Base-by-base conservation (phyloP, 2,329 filamentous ascomycete species). In the Rosellinia necatrix region DNA sequence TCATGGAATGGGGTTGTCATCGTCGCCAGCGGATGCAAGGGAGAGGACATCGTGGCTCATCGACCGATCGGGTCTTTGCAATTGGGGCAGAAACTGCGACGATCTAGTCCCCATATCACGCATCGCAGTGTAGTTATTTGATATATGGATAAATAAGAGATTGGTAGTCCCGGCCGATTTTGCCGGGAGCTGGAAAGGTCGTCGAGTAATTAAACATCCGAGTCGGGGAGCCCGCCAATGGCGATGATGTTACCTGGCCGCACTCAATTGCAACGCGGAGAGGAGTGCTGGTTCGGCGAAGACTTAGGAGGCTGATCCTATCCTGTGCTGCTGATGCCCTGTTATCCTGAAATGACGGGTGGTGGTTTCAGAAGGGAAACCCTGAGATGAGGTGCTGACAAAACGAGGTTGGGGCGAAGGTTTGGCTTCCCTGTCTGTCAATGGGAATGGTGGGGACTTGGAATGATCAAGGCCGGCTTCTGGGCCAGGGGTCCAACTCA, bases 111-210 rank as follows among this genome's bases (percentile, higher is more conserved):
- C 17, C 27, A 40, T 24, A 30, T 47, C 52, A 59, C 37, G 49
- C 35, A 49, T 42, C 34, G 53, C 25, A 29, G 49, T 41, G 49
- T 58, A 53, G 32, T 58, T 50, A 53, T 38, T 58, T 50, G 44
- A 58, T 58, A 60, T 60, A 40, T 60, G 58, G 55, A 58, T 60
- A 60, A 60, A 60, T 58, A 27, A 49, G 37, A 47, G 17, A 6
- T 21, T 54, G 41, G 40, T 42, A 53, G 35, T 55, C 30, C 58
- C 54, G 54, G 58, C 42, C 50, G 46, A 60, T 60, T 60, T 60
- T 60, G 54, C 58, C 58, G 58, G 58, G 25, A 44, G 46, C 40
- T 44, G 19, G 38, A 49, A 40, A 37, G n/a, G 21, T 37, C 24
- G 51, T 37, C 17, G 40, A 44, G 24, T 47, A 43, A 46, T 51